Evolutionary conservation across 2,329 filamentous ascomycete species (phyloP).

Genomic region (Ceratocystis eucalypticola): DNA sequence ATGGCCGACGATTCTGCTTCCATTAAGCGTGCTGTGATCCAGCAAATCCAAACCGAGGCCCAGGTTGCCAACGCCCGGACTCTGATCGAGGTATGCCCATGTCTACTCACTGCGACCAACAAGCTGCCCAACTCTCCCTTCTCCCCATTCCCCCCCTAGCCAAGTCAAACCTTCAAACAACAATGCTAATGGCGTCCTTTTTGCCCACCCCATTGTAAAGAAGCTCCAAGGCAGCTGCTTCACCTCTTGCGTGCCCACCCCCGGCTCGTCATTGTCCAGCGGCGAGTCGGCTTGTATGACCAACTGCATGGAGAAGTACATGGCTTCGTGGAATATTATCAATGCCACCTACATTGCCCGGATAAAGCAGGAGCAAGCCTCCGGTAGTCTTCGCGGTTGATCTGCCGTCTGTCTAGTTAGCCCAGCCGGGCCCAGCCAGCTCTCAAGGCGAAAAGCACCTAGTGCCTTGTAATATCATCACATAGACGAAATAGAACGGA

Average conservation of each 20-base stretch:
- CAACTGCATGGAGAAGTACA: conserved; percentile 75
- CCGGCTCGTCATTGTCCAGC: conserved; percentile 51
- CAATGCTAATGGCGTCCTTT: not conserved
- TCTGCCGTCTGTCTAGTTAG: not conserved
- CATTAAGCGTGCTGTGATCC: conserved; percentile 49
- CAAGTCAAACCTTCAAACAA: not conserved
- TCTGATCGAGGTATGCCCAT: conserved; percentile 50
- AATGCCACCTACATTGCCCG: conserved; percentile 53
- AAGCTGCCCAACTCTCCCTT: no score
- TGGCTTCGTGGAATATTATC: conserved; percentile 63
- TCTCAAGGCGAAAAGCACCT: not conserved
- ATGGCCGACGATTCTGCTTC: conserved; percentile 34
- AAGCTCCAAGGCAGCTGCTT: conserved; percentile 76
- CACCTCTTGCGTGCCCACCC: conserved; percentile 59
- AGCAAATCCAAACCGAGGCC: conserved; percentile 49
- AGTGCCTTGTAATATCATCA: conserved; percentile 8
- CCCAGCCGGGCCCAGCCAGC: not conserved
- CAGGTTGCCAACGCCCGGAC: conserved; percentile 55
- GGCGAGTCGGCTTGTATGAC: conserved; percentile 59
- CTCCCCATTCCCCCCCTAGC: not conserved
- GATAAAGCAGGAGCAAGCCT: conserved; percentile 44
- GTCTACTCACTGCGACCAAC: not conserved
- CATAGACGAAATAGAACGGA: conserved; percentile 8
- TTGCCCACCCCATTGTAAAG: conserved; percentile 28
- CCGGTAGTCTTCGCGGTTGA: conserved; percentile 20